phyloP scores from a whole-genome alignment of 192 early-diverging fungal genomes.

The Gamsiella multidivaricata region DNA sequence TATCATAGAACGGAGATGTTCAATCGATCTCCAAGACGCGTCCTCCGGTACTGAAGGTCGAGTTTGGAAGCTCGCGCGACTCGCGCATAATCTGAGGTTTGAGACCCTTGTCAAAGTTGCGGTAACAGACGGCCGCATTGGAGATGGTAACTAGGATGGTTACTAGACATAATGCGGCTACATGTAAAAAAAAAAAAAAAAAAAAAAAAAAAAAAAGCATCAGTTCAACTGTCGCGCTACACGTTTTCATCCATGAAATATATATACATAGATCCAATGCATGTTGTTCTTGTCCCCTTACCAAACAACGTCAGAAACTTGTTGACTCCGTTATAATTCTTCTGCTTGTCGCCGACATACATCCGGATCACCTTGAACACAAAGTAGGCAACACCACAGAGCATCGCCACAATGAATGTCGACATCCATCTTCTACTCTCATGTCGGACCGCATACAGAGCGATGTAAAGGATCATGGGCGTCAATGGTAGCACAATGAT shows the following conservation, averaged over 20 bases:
- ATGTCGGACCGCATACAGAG: slow-evolving; percentile 74
- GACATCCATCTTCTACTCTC: slow-evolving; percentile 73
- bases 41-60: slow-evolving; percentile 23
- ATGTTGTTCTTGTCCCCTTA: slow-evolving; percentile 57
- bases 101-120: slow-evolving; percentile 70
- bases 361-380: slow-evolving; percentile 75
- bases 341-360: slow-evolving; percentile 48
- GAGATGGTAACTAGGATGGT: slow-evolving; percentile 61
- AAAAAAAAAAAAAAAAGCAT: slow-evolving; percentile 63
- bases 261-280: too few species aligned
- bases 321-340: slow-evolving; percentile 62
- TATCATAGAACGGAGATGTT: too few species aligned
- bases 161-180: slow-evolving; percentile 61
- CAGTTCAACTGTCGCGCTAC: slow-evolving; percentile 59
- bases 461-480: slow-evolving; percentile 67
- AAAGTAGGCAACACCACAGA: slow-evolving; percentile 74
- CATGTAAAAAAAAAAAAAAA: neutral
- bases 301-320: slow-evolving; percentile 81
- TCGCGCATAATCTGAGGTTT: slow-evolving; percentile 55
- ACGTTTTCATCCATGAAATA: too few species aligned
- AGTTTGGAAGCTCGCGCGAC: slow-evolving; percentile 1
- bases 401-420: slow-evolving; percentile 67
- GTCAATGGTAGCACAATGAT: slow-evolving; percentile 70
- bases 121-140: slow-evolving; percentile 62
- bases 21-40: slow-evolving; percentile 37